These are phyloP conservation scores for Salix exigua DNA, from an alignment of 345 rosid species.

Conservation along the genomic window DNA sequence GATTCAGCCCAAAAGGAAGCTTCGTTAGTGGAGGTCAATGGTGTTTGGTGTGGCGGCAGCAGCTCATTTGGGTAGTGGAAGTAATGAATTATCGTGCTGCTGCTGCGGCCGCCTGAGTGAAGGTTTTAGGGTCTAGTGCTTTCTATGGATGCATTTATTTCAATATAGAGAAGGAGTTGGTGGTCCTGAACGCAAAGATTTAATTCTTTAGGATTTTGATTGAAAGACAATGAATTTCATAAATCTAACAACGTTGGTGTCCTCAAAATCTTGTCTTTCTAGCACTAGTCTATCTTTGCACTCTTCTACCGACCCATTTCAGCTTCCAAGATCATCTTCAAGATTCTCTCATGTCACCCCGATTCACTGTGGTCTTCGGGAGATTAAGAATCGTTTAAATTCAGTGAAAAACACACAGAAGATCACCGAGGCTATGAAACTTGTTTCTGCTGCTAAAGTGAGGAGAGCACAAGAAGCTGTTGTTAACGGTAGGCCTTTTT, in stretches of 20 bases:
- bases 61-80: too few relatives aligned
- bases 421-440: constrained; percentile 99
- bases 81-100: too few relatives aligned
- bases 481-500: constrained; percentile 83
- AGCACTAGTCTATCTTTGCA: constrained; percentile 69
- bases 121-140: too few relatives aligned
- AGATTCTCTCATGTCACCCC: constrained; percentile 51
- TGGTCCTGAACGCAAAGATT: too few relatives aligned
- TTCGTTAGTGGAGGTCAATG: too few relatives aligned
- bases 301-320: constrained; percentile 57
- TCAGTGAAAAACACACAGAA: constrained; percentile 92
- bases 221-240: constrained; percentile 31
- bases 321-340: constrained; percentile 49
- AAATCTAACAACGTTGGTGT: constrained; percentile 74
- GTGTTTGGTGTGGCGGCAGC: too few relatives aligned
- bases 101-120: too few relatives aligned
- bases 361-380: constrained; percentile 75
- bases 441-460: constrained; percentile 95
- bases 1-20: too few relatives aligned
- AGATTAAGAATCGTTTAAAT: constrained; percentile 66
- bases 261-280: constrained; percentile 70
- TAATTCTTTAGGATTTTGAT: too few relatives aligned
- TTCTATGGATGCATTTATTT: too few relatives aligned
- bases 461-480: constrained; percentile 97
- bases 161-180: too few relatives aligned